phyloP scores from a whole-genome alignment of 2,329 filamentous ascomycete genomes.

The Aspergillus pseudonomiae region DNA sequence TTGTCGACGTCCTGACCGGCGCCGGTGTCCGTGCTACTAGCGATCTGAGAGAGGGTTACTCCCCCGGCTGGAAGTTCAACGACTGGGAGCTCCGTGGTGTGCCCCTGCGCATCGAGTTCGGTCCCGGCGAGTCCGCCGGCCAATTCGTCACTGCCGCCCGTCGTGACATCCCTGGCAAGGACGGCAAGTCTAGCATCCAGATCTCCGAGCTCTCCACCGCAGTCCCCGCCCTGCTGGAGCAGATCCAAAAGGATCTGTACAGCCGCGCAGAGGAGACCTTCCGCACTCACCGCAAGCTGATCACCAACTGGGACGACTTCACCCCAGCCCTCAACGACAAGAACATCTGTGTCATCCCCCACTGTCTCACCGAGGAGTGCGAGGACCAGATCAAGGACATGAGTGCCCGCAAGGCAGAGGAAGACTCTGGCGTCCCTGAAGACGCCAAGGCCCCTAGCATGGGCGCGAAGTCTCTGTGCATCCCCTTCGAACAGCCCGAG shows the following conservation, averaged over 20 bases:
- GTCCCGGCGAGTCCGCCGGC: constrained; percentile 88
- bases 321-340: constrained; percentile 86
- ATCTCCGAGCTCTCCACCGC: constrained; percentile 73
- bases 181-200: constrained; percentile 77
- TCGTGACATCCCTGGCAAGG: constrained; percentile 69
- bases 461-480: constrained; percentile 76
- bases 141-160: constrained; percentile 82
- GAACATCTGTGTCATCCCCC: constrained; percentile 90
- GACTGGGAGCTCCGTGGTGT: constrained; percentile 98
- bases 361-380: constrained; percentile 81
- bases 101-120: constrained; percentile 91
- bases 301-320: constrained; percentile 90
- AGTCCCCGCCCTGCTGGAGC: constrained; percentile 81
- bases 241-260: constrained; percentile 84
- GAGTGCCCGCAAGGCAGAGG: constrained; percentile 71
- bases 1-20: constrained; percentile 70
- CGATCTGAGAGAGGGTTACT: constrained; percentile 86
- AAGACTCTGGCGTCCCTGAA: constrained; percentile 67
- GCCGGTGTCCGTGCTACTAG: constrained; percentile 76
- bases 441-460: constrained; percentile 74
- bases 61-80: constrained; percentile 97
- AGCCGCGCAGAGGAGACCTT: constrained; percentile 76
- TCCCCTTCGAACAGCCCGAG: constrained; percentile 84
- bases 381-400: constrained; percentile 95
- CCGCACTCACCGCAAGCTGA: constrained; percentile 75